Percentiles rank a stretch among this genome's conserved stretches.
Conservation (phyloP, 2,329 filamentous ascomycete genomes). For the Aphanocladium album region DNA sequence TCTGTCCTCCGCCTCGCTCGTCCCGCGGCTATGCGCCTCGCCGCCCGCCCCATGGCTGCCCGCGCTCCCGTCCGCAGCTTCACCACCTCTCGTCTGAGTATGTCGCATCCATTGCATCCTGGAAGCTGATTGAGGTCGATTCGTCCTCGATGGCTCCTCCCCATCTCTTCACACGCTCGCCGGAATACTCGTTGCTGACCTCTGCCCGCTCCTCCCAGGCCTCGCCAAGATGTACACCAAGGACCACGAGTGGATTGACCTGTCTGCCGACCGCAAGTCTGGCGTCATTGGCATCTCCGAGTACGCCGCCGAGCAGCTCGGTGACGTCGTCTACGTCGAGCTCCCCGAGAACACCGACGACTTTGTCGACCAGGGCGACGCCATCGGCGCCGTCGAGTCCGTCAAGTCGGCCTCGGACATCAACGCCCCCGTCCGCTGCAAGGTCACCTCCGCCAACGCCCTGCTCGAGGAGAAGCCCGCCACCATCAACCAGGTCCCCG, state of each 20-base stretch:
- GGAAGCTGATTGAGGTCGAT: not conserved
- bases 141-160: not conserved
- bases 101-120: slow-evolving; percentile 13
- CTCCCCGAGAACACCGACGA: slow-evolving; percentile 64
- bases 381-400: slow-evolving; percentile 91
- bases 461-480: slow-evolving; percentile 78
- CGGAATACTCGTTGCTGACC: not conserved
- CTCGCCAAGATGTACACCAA: slow-evolving; percentile 82
- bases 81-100: slow-evolving; percentile 36
- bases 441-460: slow-evolving; percentile 67
- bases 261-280: slow-evolving; percentile 74
- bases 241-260: slow-evolving; percentile 97
- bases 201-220: slow-evolving; percentile 34
- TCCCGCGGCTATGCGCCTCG: slow-evolving; percentile 36
- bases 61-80: slow-evolving; percentile 39
- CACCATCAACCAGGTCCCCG: slow-evolving; percentile 84
- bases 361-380: slow-evolving; percentile 69
- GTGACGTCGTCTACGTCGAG: slow-evolving; percentile 96
- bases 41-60: slow-evolving; percentile 29
- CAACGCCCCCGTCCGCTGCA: slow-evolving; percentile 78
- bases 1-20: slow-evolving; percentile 53
- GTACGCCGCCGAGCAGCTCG: slow-evolving; percentile 87
- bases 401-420: slow-evolving; percentile 99
- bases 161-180: not conserved
- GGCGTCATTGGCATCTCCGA: slow-evolving; percentile 80